Evolutionary conservation across 306 rosid species (phyloP).

Genomic region (Cicer judaicum): DNA sequence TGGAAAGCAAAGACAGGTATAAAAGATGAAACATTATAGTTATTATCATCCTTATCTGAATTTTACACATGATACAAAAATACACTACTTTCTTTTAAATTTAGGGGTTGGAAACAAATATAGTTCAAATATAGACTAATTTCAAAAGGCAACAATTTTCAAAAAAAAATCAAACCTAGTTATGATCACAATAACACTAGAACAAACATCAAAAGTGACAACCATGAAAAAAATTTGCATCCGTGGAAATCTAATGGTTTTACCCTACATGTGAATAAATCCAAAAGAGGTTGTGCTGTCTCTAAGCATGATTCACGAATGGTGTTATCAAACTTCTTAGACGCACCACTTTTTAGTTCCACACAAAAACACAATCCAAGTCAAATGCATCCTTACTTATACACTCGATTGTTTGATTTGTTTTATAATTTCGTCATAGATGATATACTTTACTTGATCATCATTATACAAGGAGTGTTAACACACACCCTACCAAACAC

Average conservation of each 20-base stretch:
- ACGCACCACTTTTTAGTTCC: background rate
- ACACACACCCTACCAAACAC: too few species aligned
- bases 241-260: conserved; percentile 22
- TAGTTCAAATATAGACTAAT: background rate
- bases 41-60: background rate
- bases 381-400: conserved; percentile 26
- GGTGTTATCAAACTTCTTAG: background rate
- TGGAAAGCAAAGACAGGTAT: background rate
- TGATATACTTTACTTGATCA: background rate
- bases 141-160: background rate
- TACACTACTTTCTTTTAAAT: background rate
- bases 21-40: background rate
- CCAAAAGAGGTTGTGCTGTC: background rate
- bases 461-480: too few species aligned
- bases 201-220: background rate
- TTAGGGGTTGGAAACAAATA: background rate
- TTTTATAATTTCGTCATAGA: background rate
- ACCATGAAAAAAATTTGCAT: background rate
- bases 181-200: background rate
- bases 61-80: background rate
- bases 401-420: conserved; percentile 3
- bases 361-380: background rate
- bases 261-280: conserved; percentile 19
- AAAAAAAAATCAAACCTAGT: background rate
- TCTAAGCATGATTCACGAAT: background rate